Conservation (phyloP, 2,329 filamentous ascomycete genomes). For the Fusarium irregulare region DNA sequence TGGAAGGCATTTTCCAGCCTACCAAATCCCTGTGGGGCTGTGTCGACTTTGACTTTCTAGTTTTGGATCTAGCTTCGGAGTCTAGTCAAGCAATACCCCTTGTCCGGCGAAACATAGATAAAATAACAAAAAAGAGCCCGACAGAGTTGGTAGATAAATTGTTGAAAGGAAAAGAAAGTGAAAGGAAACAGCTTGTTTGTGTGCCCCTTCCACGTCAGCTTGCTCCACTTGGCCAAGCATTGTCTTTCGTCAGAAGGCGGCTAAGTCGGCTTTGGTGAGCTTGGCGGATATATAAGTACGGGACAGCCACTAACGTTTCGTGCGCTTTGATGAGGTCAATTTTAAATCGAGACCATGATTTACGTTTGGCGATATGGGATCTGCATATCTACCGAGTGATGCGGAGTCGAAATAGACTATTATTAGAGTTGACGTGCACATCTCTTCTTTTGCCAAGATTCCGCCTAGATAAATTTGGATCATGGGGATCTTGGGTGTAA, state of each 20-base stretch:
- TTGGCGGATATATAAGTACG: slow-evolving; percentile 22
- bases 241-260: slow-evolving; percentile 16
- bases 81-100: slow-evolving; percentile 18
- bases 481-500: not conserved
- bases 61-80: not conserved
- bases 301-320: not conserved
- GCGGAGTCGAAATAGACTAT: not conserved
- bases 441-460: not conserved
- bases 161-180: not conserved
- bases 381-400: not conserved
- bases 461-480: not conserved
- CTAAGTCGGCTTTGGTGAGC: slow-evolving; percentile 27
- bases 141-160: too few species aligned
- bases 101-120: slow-evolving; percentile 13
- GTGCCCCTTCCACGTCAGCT: slow-evolving; percentile 39
- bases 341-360: not conserved
- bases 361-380: not conserved
- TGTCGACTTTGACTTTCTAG: not conserved
- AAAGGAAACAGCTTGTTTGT: not conserved
- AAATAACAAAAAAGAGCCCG: not conserved
- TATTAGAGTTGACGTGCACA: not conserved
- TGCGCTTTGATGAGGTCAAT: not conserved
- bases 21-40: slow-evolving; percentile 10
- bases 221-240: slow-evolving; percentile 43
- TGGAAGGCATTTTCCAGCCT: slow-evolving; percentile 19